These are phyloP conservation scores for Strobilomyces echinocephalus DNA, from an alignment of 768 basidiomycete genomes.

Conservation along the genomic window DNA sequence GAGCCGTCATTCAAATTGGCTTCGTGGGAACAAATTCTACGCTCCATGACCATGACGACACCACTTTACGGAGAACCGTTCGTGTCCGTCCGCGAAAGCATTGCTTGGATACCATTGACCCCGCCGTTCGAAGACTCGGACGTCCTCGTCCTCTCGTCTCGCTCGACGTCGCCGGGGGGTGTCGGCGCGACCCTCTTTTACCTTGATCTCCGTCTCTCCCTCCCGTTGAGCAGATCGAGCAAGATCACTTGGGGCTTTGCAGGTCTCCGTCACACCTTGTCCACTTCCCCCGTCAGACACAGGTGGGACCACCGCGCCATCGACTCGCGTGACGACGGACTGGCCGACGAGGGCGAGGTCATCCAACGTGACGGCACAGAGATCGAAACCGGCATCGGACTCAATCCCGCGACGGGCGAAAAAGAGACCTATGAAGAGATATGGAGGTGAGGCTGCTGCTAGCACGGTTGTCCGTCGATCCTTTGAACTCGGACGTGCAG, in stretches of 20 bases:
- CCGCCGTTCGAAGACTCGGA: slow-evolving; percentile 23
- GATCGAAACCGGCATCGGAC: slow-evolving; percentile 22
- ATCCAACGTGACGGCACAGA: slow-evolving; percentile 19
- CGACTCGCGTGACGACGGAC: slow-evolving; percentile 16
- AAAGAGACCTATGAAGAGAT: slow-evolving; percentile 19
- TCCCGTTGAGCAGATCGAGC: slow-evolving; percentile 17
- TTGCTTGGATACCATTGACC: slow-evolving; percentile 18
- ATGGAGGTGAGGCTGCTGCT: slow-evolving; percentile 15
- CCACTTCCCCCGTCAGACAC: slow-evolving; percentile 12
- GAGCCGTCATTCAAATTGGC: too few species aligned
- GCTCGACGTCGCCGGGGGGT: slow-evolving; percentile 14
- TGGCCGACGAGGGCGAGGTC: slow-evolving; percentile 19
- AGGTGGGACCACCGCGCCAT: slow-evolving; percentile 19
- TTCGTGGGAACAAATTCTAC: too few species aligned
- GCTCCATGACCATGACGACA: too few species aligned
- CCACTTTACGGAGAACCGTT: slow-evolving; percentile 13
- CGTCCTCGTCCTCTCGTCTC: slow-evolving; percentile 27
- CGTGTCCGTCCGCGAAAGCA: slow-evolving; percentile 19
- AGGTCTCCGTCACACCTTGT: slow-evolving; percentile 21
- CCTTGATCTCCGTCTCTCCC: slow-evolving; percentile 25
- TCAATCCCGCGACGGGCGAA: slow-evolving; percentile 21
- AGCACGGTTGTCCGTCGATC: not conserved
- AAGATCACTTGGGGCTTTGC: slow-evolving; percentile 22
- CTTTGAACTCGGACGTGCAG: slow-evolving; percentile 1
- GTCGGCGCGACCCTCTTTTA: slow-evolving; percentile 19